These are phyloP conservation scores for Macrolepiota dolichaula DNA, from an alignment of 768 basidiomycete genomes.

Conservation along the genomic window DNA sequence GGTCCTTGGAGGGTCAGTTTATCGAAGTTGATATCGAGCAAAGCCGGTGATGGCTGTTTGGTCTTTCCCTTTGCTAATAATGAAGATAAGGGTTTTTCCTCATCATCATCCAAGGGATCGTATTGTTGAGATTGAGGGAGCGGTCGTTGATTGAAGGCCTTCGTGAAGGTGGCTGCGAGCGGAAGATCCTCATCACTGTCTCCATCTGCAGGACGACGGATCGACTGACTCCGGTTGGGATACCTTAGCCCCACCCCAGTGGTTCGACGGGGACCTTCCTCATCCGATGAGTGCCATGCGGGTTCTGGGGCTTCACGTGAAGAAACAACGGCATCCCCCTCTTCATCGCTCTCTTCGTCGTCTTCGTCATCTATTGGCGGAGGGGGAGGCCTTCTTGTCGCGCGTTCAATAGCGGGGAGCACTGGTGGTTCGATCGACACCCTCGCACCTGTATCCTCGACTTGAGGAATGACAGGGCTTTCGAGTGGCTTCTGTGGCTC, in stretches of 20 bases:
- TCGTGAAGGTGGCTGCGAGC: slow-evolving; percentile 58
- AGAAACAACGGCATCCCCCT: slow-evolving; percentile 14
- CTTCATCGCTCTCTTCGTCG: slow-evolving; percentile 46
- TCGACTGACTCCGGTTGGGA: slow-evolving; percentile 23
- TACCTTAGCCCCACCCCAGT: slow-evolving; percentile 59
- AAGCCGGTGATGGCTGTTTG: slow-evolving; percentile 23
- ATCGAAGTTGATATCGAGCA: slow-evolving; percentile 39
- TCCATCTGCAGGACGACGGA: slow-evolving; percentile 28
- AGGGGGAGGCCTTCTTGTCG: slow-evolving; percentile 34
- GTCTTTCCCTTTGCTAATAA: slow-evolving; percentile 48
- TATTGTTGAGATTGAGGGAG: slow-evolving; percentile 18
- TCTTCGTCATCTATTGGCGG: slow-evolving; percentile 41
- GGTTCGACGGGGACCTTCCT: slow-evolving; percentile 56
- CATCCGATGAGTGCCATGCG: slow-evolving; percentile 63
- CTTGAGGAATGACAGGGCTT: slow-evolving; percentile 8
- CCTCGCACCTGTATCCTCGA: slow-evolving; percentile 19
- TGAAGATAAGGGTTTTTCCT: slow-evolving; percentile 67
- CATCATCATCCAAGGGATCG: slow-evolving; percentile 40
- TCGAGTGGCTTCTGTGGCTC: slow-evolving; percentile 11
- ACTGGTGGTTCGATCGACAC: slow-evolving; percentile 38
- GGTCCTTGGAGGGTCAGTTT: slow-evolving; percentile 16
- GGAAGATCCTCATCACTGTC: slow-evolving; percentile 84
- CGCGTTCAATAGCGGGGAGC: slow-evolving; percentile 41
- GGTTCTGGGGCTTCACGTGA: slow-evolving; percentile 14
- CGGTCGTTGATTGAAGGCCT: slow-evolving; percentile 45